phyloP scores from a whole-genome alignment of 345 rosid species.

The Salix arbutifolia region DNA sequence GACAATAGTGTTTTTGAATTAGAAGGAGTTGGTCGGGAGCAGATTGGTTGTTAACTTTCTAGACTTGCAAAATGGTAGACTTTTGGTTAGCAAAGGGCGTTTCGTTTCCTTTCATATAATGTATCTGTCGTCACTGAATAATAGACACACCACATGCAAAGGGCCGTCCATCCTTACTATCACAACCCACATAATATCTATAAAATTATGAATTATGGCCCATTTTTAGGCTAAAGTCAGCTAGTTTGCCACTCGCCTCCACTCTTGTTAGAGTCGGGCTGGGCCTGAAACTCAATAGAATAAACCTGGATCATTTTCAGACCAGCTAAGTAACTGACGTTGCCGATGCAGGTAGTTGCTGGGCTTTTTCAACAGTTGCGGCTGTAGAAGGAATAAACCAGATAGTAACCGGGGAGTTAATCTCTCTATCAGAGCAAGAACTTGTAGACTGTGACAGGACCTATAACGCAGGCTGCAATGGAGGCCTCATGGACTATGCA shows the following conservation, averaged over 20 bases:
- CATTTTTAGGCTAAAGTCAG: not conserved
- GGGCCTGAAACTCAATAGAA: not conserved
- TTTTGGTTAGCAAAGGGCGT: not conserved
- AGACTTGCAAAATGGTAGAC: not conserved
- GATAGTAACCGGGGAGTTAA: conserved; percentile 13
- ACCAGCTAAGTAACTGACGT: not conserved
- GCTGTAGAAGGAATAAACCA: conserved; percentile 21
- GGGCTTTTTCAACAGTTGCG: conserved; percentile 21
- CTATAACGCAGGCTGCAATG: conserved; percentile 20
- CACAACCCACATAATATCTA: not conserved
- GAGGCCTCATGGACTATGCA: conserved; percentile 26
- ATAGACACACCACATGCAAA: not conserved
- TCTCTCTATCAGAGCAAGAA: conserved; percentile 23
- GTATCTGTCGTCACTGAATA: not conserved
- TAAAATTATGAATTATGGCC: not conserved
- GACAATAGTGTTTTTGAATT: not conserved
- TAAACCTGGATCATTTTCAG: not conserved
- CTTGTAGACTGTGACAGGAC: conserved; percentile 20
- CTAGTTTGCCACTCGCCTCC: not conserved
- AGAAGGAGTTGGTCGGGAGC: not conserved
- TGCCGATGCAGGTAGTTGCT: conserved; percentile 18
- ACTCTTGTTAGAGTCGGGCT: not conserved
- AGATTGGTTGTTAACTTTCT: not conserved
- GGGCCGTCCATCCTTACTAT: not conserved
- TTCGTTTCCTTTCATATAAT: too few species aligned